These are phyloP conservation scores for Panicum virgatum DNA, from an alignment of 202 grass and related monocot genomes.

Conservation along the genomic window DNA sequence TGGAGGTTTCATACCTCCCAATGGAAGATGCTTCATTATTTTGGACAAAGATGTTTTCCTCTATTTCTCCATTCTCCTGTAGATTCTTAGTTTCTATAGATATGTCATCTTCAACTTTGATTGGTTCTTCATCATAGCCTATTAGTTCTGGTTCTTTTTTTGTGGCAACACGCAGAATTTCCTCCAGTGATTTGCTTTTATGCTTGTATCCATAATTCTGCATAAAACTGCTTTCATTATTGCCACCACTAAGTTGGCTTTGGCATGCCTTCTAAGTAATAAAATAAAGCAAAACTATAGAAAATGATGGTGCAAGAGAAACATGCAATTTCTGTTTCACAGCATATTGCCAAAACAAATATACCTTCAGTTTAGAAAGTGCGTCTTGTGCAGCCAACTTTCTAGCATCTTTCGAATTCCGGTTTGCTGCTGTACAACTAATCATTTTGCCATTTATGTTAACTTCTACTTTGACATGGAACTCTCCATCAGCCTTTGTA, in stretches of 20 bases:
- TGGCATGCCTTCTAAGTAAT: conserved; percentile 28
- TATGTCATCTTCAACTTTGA: conserved; percentile 49
- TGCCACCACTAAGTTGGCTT: conserved; percentile 9
- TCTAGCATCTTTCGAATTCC: conserved; percentile 74
- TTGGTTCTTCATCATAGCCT: conserved; percentile 85
- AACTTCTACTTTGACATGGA: conserved; percentile 78
- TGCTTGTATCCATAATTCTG: conserved; percentile 84
- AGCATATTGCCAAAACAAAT: not conserved
- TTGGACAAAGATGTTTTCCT: conserved; percentile 14
- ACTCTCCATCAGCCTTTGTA: conserved; percentile 32
- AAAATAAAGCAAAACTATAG: conserved; percentile 11
- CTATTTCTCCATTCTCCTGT: conserved; percentile 23
- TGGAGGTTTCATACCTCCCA: conserved; percentile 9
- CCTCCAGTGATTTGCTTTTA: conserved; percentile 84
- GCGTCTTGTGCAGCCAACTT: conserved; percentile 79
- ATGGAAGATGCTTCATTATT: conserved; percentile 8
- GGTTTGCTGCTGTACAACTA: conserved; percentile 60
- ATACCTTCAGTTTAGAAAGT: conserved; percentile 86
- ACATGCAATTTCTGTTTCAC: not conserved
- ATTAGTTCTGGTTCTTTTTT: conserved; percentile 72
- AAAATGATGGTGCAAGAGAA: not conserved
- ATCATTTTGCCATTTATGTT: conserved; percentile 43
- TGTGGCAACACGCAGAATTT: conserved; percentile 54
- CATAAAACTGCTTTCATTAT: conserved; percentile 31
- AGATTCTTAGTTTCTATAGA: conserved; percentile 35